These are phyloP conservation scores for Vigna hirtella DNA, from an alignment of 306 rosid genomes.

Conservation along the genomic window DNA sequence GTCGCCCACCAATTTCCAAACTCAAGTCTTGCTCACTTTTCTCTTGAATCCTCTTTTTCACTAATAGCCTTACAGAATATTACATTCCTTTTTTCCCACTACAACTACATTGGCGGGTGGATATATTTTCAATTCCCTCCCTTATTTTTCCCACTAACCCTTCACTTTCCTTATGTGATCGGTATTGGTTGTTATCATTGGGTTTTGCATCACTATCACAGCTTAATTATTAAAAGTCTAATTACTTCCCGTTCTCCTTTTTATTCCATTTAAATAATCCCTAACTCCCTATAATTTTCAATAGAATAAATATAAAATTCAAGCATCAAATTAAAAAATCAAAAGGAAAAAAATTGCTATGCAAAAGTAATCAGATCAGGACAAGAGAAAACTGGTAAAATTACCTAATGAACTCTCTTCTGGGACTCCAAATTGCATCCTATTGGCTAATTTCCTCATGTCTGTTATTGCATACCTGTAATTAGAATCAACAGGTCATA, in stretches of 20 bases:
- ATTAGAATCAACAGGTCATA: constrained; percentile 37
- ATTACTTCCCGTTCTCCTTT: neutral
- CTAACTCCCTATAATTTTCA: constrained; percentile 14
- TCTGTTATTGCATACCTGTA: constrained; percentile 87
- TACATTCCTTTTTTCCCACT: neutral
- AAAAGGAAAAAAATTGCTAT: constrained; percentile 12
- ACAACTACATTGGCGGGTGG: neutral
- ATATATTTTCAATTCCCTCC: constrained; percentile 13
- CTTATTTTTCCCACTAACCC: neutral
- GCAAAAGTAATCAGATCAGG: constrained; percentile 17
- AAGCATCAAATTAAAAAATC: neutral
- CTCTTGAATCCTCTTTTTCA: neutral
- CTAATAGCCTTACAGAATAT: neutral
- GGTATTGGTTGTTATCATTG: neutral
- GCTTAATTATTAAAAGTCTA: constrained; percentile 19
- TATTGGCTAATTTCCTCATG: constrained; percentile 94
- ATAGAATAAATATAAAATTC: neutral
- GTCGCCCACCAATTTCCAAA: neutral
- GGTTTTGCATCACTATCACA: constrained; percentile 1
- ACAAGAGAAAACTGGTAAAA: constrained; percentile 27
- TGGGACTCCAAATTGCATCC: constrained; percentile 95
- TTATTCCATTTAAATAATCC: constrained; percentile 14
- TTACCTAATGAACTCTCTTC: constrained; percentile 97
- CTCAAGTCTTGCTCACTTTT: constrained; percentile 2
- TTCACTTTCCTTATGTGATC: neutral